Base-by-base conservation (phyloP, 192 early-diverging fungal genomes). In the Phycomyces nitens region DNA sequence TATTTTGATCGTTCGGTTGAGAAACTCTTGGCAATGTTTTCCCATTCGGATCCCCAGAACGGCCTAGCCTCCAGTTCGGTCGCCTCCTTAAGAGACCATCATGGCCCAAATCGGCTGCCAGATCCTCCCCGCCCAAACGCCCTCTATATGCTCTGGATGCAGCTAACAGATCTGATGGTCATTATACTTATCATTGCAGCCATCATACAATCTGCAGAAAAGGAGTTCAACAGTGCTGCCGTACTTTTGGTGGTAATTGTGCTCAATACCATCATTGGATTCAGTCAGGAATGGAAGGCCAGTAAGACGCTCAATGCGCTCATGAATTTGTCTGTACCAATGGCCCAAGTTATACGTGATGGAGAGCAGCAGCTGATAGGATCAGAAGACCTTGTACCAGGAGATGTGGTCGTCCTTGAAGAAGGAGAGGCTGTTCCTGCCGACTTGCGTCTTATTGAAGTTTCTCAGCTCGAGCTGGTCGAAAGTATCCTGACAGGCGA, bases 1-100 rank as follows among this genome's bases (percentile, higher is more conserved):
- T 96, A 96, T 80, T 98, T 94, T 80, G 96, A 98, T 81, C 92
- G 96, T 60, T 86, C 88, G 21, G 82, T 90, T n/a, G 90, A 91
- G 53, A 86, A 84, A 55, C 80, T 95, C 21, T 71, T 86, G 15
- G 84, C 87, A 39, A 98, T 98, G 95, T 98, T 87, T 75, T 77
- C 84, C 21, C 89, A 86, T 39, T 79, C 84, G 24, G 76, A 90
- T 44, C 40, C 64, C 0, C 62, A 79, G 14, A 74, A 64, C 1
- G 96, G 96, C 2, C 74, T 98, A 14, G 60, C 83, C 1, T 69
- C 77, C 11, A 75, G 74, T 10, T 68, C 75, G 14, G 81, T 94
- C 29, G 70, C 77, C 1, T 74, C 81, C 22, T 67, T 94, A 27
- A 78, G 79, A 22, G 85, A 80, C 38, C 90, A 92, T 60, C 97